Evolutionary conservation across 225 moss, liverwort and hornwort genomes (phyloP).

Genomic region (Physcomitrium patens): DNA sequence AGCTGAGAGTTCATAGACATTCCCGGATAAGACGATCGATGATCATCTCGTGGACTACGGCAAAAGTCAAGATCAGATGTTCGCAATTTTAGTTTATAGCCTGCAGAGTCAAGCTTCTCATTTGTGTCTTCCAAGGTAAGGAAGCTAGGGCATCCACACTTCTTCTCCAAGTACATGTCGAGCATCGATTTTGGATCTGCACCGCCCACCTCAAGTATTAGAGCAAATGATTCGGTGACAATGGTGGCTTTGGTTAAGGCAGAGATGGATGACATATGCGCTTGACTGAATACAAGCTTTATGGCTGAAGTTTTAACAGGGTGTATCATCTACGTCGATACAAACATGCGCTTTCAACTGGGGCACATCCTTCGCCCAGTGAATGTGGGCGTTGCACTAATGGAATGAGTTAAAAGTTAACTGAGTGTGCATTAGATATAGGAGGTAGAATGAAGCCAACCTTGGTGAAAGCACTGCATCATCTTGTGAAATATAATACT

Average conservation of each 20-base stretch:
- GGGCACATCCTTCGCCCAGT: neutral
- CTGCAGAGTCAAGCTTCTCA: conserved; percentile 74
- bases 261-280: neutral
- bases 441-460: neutral
- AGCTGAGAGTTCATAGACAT: conserved; percentile 69
- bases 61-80: conserved; percentile 57
- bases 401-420: neutral
- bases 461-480: neutral
- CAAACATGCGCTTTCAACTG: neutral
- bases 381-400: neutral
- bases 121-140: conserved; percentile 85
- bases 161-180: conserved; percentile 77
- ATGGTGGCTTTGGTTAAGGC: neutral
- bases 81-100: conserved; percentile 62
- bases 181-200: conserved; percentile 80
- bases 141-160: conserved; percentile 80
- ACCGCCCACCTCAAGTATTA: conserved; percentile 19
- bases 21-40: conserved; percentile 58
- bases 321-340: neutral
- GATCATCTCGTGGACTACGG: conserved; percentile 49
- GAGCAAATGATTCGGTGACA: neutral
- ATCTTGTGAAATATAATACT: too few species aligned
- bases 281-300: neutral
- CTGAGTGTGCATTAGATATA: neutral
- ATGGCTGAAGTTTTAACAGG: neutral